Evolutionary conservation across 176 grass and related monocot species (phyloP).

Genomic region (Carex cristatella): DNA sequence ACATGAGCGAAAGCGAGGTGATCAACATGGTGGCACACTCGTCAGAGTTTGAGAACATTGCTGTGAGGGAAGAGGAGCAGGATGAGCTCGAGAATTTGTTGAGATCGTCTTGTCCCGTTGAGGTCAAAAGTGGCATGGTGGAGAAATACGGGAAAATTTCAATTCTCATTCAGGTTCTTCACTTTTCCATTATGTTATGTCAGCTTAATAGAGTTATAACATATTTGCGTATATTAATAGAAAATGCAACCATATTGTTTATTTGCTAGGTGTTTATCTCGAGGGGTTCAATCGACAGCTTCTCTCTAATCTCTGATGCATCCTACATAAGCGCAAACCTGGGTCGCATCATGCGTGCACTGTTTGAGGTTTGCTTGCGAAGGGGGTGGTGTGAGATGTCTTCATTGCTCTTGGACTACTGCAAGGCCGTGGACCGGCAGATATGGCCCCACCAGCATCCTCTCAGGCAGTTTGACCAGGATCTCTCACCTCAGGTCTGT

Average conservation of each 20-base stretch:
- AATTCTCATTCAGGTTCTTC: constrained; percentile 93
- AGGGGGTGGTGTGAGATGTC: constrained; percentile 92
- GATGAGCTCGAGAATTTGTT: constrained; percentile 78
- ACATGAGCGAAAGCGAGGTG: constrained; percentile 96
- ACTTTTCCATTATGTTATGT: background rate
- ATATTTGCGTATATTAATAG: constrained; percentile 5
- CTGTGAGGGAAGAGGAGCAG: constrained; percentile 95
- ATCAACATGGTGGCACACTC: constrained; percentile 98
- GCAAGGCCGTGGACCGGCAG: constrained; percentile 81
- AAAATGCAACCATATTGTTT: background rate
- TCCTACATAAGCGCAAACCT: constrained; percentile 94
- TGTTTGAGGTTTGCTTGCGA: constrained; percentile 93
- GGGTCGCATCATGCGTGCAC: constrained; percentile 90
- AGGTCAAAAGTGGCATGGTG: constrained; percentile 85
- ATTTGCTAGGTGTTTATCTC: constrained; percentile 76
- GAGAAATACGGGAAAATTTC: constrained; percentile 96
- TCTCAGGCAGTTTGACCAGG: constrained; percentile 82
- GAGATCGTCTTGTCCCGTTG: constrained; percentile 62
- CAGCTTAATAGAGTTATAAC: background rate
- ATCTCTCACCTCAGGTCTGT: constrained; percentile 66
- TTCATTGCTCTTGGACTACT: constrained; percentile 77
- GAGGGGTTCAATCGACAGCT: constrained; percentile 79
- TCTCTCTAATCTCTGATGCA: constrained; percentile 93
- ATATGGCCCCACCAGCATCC: constrained; percentile 94
- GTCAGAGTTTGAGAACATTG: constrained; percentile 97